These are phyloP conservation scores for Cardamine occulta DNA, from an alignment of 345 rosid species.

Conservation along the genomic window DNA sequence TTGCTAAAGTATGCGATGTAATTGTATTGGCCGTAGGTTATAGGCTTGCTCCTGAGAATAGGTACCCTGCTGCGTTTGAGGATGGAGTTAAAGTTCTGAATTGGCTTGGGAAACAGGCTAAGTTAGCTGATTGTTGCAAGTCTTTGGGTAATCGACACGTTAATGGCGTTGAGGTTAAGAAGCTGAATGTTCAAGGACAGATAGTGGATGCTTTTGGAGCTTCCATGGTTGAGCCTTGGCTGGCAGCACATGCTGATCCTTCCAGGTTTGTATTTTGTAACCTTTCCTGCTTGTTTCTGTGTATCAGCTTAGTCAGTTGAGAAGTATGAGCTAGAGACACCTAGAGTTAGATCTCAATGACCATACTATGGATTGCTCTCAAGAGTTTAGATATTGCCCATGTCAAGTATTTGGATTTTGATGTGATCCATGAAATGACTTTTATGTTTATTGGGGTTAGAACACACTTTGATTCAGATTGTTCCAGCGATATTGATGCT, in stretches of 20 bases:
- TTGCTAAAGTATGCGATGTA: slow-evolving; percentile 74
- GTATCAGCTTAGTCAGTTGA: background rate
- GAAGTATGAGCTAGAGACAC: slow-evolving; percentile 21
- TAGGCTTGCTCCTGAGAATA: slow-evolving; percentile 82
- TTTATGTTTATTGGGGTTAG: background rate
- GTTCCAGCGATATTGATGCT: background rate
- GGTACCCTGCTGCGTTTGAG: slow-evolving; percentile 81
- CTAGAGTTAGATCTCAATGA: slow-evolving; percentile 9
- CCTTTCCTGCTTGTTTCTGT: slow-evolving; percentile 12
- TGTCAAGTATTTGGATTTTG: background rate
- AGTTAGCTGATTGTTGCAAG: slow-evolving; percentile 59
- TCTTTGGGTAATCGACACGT: slow-evolving; percentile 46
- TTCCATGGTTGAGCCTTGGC: slow-evolving; percentile 85
- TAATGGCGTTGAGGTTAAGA: slow-evolving; percentile 45
- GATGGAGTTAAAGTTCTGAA: slow-evolving; percentile 80
- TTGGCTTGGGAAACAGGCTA: slow-evolving; percentile 84
- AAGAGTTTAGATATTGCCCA: background rate
- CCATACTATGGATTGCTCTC: background rate
- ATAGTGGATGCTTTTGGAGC: slow-evolving; percentile 76
- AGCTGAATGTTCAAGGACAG: slow-evolving; percentile 41
- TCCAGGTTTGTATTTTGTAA: slow-evolving; percentile 51
- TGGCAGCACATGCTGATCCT: slow-evolving; percentile 77
- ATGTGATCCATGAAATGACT: background rate
- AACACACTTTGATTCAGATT: background rate
- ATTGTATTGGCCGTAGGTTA: slow-evolving; percentile 87